Base-by-base conservation (phyloP, 306 rosid genomes). In the Cicer bijugum region DNA sequence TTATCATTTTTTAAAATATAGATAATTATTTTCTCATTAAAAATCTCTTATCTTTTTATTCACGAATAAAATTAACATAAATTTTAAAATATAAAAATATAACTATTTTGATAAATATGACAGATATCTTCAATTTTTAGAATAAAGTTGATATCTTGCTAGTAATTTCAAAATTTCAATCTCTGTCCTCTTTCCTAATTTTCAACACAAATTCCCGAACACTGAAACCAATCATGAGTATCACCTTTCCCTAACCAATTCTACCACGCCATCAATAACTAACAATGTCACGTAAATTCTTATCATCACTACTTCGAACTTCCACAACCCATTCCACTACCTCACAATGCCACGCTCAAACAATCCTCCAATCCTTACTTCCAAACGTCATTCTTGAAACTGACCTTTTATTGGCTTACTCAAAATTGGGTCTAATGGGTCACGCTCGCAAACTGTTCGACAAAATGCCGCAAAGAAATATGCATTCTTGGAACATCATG, bases 401-500 rank as follows among this genome's bases (percentile, higher is more conserved):
- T 0, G 92, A 91, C 76, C 85, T 91, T 76, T 60, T 87, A 38
- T 14, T 87, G n/a, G 81, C 68, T 0, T 88, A 87, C 72, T 72
- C 85, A 0, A 88, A 72, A 71, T 76, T 86, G 12, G 72, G 84
- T 12, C 20, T 75, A 67, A 75, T 85, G 9, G 37, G 11, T 0
- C 55, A 87, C 20, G 89, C 90, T 8, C 90, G 87, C 75, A 75
- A 74, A 12, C 82, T 91, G 75, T 91, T 91, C 11, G 89, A 87
- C 69, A 74, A 39, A 80, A 88, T 89, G 94, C 55, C 43, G 7
- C 60, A 79, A 0, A 81, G 83, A 76, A 89, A 84, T 57, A 89
- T 88, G 97, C 90, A 84, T 71, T 84, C 97, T 0, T 91, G 94
- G 94, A 91, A 91, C 38, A 85, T 91, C 67, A 75, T 91, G 74